Evolutionary conservation across 2,329 filamentous ascomycete species (phyloP).

Genomic region (Epichloe glyceriae): DNA sequence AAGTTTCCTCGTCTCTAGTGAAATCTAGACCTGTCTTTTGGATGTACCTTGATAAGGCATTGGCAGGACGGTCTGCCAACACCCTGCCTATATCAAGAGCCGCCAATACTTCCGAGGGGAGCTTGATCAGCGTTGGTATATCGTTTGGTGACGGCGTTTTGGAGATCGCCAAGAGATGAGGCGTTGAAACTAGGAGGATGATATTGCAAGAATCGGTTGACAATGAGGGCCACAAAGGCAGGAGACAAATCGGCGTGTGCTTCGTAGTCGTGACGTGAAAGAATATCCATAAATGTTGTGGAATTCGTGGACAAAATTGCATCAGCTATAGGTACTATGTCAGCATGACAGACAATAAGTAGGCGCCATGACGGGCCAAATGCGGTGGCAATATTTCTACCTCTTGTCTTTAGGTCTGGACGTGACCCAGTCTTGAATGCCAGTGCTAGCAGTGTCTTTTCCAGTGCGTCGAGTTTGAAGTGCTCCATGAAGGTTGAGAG

Average conservation of each 20-base stretch:
- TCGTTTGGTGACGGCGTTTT: constrained; percentile 52
- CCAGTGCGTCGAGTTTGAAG: constrained; percentile 80
- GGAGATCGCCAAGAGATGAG: constrained; percentile 55
- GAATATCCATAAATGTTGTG: constrained; percentile 60
- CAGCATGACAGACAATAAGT: constrained; percentile 10
- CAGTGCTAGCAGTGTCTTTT: constrained; percentile 76
- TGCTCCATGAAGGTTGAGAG: constrained; percentile 92
- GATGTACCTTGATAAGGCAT: constrained; percentile 51
- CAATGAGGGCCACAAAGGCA: constrained; percentile 61
- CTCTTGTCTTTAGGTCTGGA: constrained; percentile 77
- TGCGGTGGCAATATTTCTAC: constrained; percentile 33
- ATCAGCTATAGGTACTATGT: constrained; percentile 48
- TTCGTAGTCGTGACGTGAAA: constrained; percentile 51
- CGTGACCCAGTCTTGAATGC: constrained; percentile 78
- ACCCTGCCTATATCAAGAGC: constrained; percentile 57
- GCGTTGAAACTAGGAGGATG: constrained; percentile 79
- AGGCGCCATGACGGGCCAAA: not conserved
- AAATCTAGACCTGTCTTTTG: constrained; percentile 63
- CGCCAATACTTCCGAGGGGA: constrained; percentile 60
- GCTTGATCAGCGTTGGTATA: constrained; percentile 51
- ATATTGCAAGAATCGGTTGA: constrained; percentile 78
- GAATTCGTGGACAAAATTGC: constrained; percentile 78
- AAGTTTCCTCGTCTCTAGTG: constrained; percentile 62
- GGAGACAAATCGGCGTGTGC: constrained; percentile 54
- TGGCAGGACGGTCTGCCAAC: constrained; percentile 43